phyloP scores from a whole-genome alignment of 2,329 filamentous ascomycete genomes.

The Hirsutella minnesotensis region DNA sequence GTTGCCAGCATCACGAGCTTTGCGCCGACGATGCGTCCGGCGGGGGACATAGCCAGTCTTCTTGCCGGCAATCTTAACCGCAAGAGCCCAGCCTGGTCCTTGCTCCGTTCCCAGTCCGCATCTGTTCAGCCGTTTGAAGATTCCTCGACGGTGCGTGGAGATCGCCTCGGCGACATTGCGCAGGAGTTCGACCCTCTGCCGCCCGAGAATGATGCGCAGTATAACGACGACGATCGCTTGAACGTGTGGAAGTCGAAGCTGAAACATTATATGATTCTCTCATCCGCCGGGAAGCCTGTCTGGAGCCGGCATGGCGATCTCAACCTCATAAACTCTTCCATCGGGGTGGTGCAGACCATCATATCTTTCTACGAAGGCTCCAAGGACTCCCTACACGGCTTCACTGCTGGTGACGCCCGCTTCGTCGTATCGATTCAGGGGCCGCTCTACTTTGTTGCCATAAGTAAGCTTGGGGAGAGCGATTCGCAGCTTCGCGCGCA shows the following conservation, averaged over 20 bases:
- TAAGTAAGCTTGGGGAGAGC: conserved; percentile 85
- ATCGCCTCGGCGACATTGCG: conserved; percentile 54
- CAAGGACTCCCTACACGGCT: conserved; percentile 66
- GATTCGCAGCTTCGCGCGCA: conserved; percentile 79
- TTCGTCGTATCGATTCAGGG: conserved; percentile 82
- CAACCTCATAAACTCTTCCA: conserved; percentile 80
- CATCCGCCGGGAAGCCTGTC: conserved; percentile 91
- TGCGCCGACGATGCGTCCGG: conserved; percentile 48
- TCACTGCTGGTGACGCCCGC: conserved; percentile 73
- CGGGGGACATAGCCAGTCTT: conserved; percentile 70
- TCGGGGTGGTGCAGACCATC: conserved; percentile 92
- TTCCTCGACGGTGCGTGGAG: conserved; percentile 29
- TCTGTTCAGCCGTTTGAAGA: conserved; percentile 50
- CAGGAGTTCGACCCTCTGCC: conserved; percentile 70
- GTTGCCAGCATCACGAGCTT: conserved; percentile 55
- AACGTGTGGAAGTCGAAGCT: conserved; percentile 78
- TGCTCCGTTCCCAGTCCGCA: conserved; percentile 51
- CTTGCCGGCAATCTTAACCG: conserved; percentile 58
- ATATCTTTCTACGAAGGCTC: conserved; percentile 90
- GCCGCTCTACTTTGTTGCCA: conserved; percentile 83
- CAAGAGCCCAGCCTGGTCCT: conserved; percentile 56
- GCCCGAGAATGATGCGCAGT: conserved; percentile 30
- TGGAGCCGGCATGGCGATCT: conserved; percentile 92
- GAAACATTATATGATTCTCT: conserved; percentile 95
- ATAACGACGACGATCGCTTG: conserved; percentile 47